A percentile compares a stretch with the other conserved stretches of the same genome.
phyloP scores from a whole-genome alignment of 2,329 filamentous ascomycete species.

The Grosmannia huntii region DNA sequence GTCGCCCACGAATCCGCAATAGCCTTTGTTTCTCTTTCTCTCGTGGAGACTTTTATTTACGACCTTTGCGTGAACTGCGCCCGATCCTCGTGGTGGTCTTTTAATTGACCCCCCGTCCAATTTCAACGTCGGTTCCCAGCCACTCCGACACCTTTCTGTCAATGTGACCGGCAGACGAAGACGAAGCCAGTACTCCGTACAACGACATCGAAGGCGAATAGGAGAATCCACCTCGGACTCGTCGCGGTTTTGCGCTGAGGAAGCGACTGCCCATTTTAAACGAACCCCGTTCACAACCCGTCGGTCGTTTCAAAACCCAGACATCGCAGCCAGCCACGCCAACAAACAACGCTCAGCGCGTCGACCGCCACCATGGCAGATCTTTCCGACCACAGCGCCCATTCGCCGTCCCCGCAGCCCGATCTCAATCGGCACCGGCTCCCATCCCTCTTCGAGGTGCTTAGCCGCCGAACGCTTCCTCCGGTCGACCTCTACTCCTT shows the following conservation, averaged over 20 bases:
- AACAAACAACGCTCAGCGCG: background rate
- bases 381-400: conserved; percentile 11
- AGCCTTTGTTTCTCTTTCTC: background rate
- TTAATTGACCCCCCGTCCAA: background rate
- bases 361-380: conserved; percentile 21
- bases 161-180: background rate
- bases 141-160: background rate
- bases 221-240: background rate
- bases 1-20: no score
- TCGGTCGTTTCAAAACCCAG: background rate
- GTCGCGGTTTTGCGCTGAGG: background rate
- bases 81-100: background rate
- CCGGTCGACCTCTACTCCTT: conserved; percentile 97
- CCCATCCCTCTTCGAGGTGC: conserved; percentile 88
- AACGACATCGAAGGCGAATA: background rate
- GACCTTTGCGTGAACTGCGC: background rate
- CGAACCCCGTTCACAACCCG: background rate
- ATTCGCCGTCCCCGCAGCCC: conserved; percentile 40
- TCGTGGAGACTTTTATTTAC: background rate
- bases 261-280: background rate
- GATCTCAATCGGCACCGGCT: conserved; percentile 66
- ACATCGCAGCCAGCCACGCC: background rate
- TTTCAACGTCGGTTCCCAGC: background rate
- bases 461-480: conserved; percentile 85
- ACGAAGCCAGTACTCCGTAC: background rate